These are phyloP conservation scores for Ophiorrhiza pumila DNA, from an alignment of 257 asterid genomes.

Conservation along the genomic window DNA sequence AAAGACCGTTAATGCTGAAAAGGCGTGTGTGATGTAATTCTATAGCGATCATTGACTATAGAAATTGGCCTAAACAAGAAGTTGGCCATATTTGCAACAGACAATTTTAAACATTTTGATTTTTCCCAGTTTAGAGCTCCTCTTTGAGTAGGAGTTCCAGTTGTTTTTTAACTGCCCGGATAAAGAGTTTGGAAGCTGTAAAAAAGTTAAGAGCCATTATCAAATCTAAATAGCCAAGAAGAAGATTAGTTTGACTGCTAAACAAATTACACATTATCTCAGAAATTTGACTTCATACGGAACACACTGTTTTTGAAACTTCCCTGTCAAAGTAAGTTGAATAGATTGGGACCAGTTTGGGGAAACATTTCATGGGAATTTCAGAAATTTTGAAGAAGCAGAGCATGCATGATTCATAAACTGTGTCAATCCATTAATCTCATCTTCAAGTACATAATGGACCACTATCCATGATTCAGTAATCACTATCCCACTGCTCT, in stretches of 20 bases:
- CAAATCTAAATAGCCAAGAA: too few relatives aligned
- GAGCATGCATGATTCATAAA: not conserved
- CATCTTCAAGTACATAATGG: slow-evolving; percentile 14
- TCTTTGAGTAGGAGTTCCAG: too few relatives aligned
- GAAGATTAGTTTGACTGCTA: too few relatives aligned
- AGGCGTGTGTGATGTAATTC: not conserved
- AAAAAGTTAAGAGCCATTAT: too few relatives aligned
- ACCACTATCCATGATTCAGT: not conserved
- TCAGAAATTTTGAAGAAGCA: not conserved
- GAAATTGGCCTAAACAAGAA: not conserved
- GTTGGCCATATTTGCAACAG: not conserved
- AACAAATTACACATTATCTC: not conserved
- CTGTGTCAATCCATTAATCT: not conserved
- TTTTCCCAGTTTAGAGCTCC: not conserved
- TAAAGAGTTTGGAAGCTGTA: too few relatives aligned
- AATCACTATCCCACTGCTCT: not conserved
- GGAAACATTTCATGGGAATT: not conserved
- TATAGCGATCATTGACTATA: not conserved
- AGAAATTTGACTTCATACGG: too few relatives aligned
- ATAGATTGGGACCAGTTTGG: not conserved
- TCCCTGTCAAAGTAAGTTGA: not conserved
- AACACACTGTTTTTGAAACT: not conserved
- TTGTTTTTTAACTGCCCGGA: too few relatives aligned
- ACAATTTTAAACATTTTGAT: not conserved
- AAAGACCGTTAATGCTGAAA: not conserved